These are phyloP conservation scores for Aureobasidium mangrovei DNA, from an alignment of 2,329 filamentous ascomycete genomes.

Conservation along the genomic window DNA sequence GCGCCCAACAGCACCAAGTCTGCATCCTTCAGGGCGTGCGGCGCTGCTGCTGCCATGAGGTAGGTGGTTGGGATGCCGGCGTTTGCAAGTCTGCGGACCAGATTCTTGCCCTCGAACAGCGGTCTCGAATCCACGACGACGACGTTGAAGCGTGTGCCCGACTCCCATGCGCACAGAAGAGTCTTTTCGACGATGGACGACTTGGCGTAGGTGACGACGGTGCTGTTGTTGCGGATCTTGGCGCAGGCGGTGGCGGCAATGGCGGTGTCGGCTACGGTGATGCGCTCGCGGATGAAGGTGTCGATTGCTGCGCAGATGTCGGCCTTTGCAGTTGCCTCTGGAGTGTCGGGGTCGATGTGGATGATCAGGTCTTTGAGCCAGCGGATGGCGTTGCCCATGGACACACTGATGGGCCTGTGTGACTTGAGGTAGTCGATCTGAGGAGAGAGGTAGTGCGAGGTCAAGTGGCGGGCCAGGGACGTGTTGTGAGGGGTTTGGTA, in stretches of 20 bases:
- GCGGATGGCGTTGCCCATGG: constrained; percentile 93
- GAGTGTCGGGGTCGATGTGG: constrained; percentile 76
- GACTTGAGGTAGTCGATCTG: constrained; percentile 93
- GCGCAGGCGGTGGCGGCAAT: constrained; percentile 69
- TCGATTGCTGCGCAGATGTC: constrained; percentile 74
- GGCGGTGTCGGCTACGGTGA: constrained; percentile 76
- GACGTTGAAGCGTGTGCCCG: constrained; percentile 71
- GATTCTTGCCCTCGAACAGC: constrained; percentile 58
- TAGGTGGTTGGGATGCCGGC: constrained; percentile 73
- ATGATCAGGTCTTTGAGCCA: constrained; percentile 90
- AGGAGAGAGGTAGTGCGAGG: constrained; percentile 79
- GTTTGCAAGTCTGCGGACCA: constrained; percentile 62
- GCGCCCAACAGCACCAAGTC: constrained; percentile 76
- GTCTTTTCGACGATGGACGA: constrained; percentile 79
- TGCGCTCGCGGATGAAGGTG: constrained; percentile 79
- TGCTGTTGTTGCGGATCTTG: constrained; percentile 70
- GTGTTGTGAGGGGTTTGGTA: constrained; percentile 81
- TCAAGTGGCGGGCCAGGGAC: constrained; percentile 82
- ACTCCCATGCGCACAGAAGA: constrained; percentile 59
- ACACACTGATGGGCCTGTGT: constrained; percentile 90
- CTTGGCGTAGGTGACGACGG: constrained; percentile 78
- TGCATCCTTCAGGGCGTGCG: constrained; percentile 60
- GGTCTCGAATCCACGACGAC: constrained; percentile 73
- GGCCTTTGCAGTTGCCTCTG: constrained; percentile 74
- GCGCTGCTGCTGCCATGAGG: constrained; percentile 67